Conservation (phyloP, 768 basidiomycete genomes). For the Hericium alpestre region DNA sequence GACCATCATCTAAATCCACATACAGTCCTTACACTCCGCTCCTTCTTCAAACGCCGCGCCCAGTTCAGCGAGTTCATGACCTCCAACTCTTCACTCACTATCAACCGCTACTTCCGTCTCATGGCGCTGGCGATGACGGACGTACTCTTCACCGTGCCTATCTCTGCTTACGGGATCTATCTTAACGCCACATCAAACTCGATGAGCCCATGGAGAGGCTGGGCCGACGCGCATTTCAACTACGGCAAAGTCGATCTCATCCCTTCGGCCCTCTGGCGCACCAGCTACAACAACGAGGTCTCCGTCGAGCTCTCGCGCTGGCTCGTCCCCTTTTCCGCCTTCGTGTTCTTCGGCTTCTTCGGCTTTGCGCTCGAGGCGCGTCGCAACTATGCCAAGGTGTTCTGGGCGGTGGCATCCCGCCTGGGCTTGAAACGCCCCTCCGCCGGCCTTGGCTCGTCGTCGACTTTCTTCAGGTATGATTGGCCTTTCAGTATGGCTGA, state of each 20-base stretch:
- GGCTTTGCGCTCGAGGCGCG: conserved; percentile 41
- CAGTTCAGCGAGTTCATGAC: conserved; percentile 20
- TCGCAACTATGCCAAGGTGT: conserved; percentile 30
- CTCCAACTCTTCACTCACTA: conserved; percentile 26
- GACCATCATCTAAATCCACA: too few relatives aligned
- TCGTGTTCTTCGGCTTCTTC: conserved; percentile 43
- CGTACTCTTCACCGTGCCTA: conserved; percentile 22
- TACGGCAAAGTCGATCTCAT: conserved; percentile 30
- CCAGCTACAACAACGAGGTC: neutral
- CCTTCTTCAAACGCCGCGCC: conserved; percentile 15
- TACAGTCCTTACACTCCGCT: conserved; percentile 18
- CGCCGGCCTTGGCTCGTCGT: too few relatives aligned
- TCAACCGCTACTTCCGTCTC: conserved; percentile 34
- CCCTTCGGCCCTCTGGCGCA: conserved; percentile 30
- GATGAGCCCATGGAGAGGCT: conserved; percentile 32
- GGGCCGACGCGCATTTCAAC: conserved; percentile 39
- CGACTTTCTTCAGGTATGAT: too few relatives aligned
- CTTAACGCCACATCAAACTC: conserved; percentile 18
- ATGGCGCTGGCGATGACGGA: conserved; percentile 24
- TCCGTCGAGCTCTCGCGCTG: conserved; percentile 30
- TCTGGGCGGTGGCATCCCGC: too few relatives aligned
- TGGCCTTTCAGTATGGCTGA: too few relatives aligned
- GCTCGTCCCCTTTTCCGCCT: conserved; percentile 25
- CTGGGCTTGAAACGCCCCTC: too few relatives aligned
- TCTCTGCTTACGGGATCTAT: conserved; percentile 19